These are phyloP conservation scores for Parastagonospora avenae DNA, from an alignment of 2,329 filamentous ascomycete species.

Conservation along the genomic window DNA sequence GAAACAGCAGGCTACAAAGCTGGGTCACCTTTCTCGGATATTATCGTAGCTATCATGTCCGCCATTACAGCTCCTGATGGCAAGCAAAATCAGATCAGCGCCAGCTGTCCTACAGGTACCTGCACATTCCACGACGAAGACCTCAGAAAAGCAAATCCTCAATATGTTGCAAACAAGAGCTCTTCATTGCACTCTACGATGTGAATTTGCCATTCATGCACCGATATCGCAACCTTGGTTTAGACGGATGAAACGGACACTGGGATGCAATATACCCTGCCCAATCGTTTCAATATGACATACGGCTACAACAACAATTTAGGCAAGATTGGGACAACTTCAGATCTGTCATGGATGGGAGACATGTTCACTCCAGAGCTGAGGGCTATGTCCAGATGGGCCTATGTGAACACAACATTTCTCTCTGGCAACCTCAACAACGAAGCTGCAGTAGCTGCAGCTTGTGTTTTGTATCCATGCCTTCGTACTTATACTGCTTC, in stretches of 20 bases:
- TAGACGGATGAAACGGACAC: neutral
- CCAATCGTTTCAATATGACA: neutral
- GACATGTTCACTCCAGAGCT: neutral
- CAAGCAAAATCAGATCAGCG: neutral
- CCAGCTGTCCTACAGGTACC: neutral
- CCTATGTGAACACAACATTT: constrained; percentile 1
- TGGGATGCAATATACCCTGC: neutral
- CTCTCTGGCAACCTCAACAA: neutral
- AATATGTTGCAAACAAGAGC: neutral
- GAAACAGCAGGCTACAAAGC: neutral
- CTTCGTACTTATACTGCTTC: neutral
- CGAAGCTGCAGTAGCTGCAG: neutral
- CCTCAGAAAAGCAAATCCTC: neutral
- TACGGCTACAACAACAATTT: neutral
- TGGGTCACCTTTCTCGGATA: neutral
- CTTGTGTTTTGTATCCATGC: neutral
- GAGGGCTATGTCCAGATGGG: constrained; percentile 1
- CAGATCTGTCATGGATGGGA: neutral
- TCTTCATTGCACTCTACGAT: neutral
- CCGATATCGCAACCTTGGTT: neutral
- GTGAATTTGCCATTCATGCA: neutral
- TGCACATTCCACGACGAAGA: neutral
- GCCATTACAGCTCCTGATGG: neutral
- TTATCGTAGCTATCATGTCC: neutral
- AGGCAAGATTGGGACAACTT: neutral